Conservation (phyloP, 805 yeast species). For the Nakazawaea anatomiae region DNA sequence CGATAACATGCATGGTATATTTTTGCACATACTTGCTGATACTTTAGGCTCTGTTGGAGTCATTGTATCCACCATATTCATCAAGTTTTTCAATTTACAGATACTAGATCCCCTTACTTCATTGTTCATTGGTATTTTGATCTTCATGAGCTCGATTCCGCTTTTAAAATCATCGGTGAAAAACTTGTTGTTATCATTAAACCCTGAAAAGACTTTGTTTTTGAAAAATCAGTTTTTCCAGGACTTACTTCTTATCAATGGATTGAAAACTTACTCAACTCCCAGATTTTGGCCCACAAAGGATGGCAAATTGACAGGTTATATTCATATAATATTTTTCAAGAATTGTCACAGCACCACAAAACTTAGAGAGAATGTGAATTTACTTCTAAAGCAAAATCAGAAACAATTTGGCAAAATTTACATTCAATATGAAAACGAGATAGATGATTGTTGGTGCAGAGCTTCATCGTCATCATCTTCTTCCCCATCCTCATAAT, state of each 20-base stretch:
- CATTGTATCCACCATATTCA: conserved; percentile 79
- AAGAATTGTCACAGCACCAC: conserved; percentile 26
- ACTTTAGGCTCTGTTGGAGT: conserved; percentile 97
- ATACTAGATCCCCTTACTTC: conserved; percentile 94
- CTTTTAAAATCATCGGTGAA: conserved; percentile 75
- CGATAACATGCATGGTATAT: conserved; percentile 89
- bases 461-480: conserved; percentile 9
- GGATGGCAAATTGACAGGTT: conserved; percentile 53
- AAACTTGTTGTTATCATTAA: conserved; percentile 60
- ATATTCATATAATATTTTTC: conserved; percentile 71
- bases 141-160: conserved; percentile 79
- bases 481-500: background rate
- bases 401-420: conserved; percentile 16
- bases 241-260: conserved; percentile 65
- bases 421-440: conserved; percentile 29
- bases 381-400: conserved; percentile 19
- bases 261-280: conserved; percentile 78
- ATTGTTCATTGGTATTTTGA: conserved; percentile 73
- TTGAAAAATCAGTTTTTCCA: conserved; percentile 58
- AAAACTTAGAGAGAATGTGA: conserved; percentile 20
- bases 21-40: conserved; percentile 90
- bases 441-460: conserved; percentile 34
- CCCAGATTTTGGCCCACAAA: conserved; percentile 85
- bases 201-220: conserved; percentile 19
- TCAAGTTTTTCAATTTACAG: conserved; percentile 57